Evolutionary conservation across 2,329 filamentous ascomycete genomes (phyloP).

Genomic region (Stagonosporopsis tanaceti): DNA sequence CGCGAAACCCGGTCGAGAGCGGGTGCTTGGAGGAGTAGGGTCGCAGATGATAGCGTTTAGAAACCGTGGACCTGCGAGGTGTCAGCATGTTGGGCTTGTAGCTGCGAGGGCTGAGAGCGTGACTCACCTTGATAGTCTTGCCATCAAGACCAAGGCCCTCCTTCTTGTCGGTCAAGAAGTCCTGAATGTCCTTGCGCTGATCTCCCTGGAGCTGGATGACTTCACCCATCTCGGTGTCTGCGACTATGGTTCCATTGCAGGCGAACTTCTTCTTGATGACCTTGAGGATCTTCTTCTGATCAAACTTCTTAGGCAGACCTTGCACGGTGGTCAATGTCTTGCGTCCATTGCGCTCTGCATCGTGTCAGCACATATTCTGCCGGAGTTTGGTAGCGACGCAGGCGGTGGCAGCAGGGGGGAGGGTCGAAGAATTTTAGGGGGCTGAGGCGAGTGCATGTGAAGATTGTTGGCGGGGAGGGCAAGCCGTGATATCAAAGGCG

Average conservation of each 20-base stretch:
- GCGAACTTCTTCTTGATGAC: conserved; percentile 99
- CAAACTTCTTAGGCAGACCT: conserved; percentile 98
- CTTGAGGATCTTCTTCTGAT: conserved; percentile 99
- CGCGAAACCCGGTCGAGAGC: conserved; percentile 5
- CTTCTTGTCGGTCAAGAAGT: conserved; percentile 96
- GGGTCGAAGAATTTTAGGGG: conserved; percentile 19
- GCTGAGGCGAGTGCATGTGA: background rate
- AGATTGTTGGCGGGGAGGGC: background rate
- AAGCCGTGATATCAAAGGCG: background rate
- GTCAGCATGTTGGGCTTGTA: conserved; percentile 3
- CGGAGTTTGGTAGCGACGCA: background rate
- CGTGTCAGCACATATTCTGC: conserved; percentile 51
- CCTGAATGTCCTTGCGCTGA: conserved; percentile 97
- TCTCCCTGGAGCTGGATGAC: conserved; percentile 99
- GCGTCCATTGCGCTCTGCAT: conserved; percentile 97
- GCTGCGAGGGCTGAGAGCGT: background rate
- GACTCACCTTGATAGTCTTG: conserved; percentile 90
- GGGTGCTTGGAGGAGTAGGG: conserved; percentile 25
- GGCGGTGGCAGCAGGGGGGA: background rate
- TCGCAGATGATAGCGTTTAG: conserved; percentile 33
- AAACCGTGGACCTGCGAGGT: conserved; percentile 45
- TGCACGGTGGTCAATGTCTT: conserved; percentile 99
- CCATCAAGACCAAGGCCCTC: conserved; percentile 91
- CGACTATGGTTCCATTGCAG: conserved; percentile 99
- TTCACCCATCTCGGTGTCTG: conserved; percentile 95